These are phyloP conservation scores for Raffaelea ambrosiae DNA, from an alignment of 2,329 filamentous ascomycete species.

Conservation along the genomic window DNA sequence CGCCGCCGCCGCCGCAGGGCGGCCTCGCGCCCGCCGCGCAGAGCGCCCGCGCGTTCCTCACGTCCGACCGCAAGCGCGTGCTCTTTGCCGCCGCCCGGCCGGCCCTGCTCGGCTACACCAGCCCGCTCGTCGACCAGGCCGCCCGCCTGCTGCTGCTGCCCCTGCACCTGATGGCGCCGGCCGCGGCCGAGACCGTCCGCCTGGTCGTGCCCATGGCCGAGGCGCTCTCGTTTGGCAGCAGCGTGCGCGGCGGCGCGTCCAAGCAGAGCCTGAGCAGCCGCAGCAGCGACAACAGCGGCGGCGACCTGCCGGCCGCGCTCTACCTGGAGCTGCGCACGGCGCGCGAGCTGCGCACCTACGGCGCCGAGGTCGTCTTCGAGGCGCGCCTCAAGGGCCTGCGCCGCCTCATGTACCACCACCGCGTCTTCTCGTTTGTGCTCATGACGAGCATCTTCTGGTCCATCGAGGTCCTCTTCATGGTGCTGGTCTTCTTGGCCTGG, in stretches of 20 bases:
- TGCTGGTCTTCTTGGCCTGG: constrained; percentile 54
- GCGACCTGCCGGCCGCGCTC: constrained; percentile 34
- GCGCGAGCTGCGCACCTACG: constrained; percentile 68
- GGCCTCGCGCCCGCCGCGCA: neutral
- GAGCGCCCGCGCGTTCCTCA: constrained; percentile 23
- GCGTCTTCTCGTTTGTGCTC: constrained; percentile 57
- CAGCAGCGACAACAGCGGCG: constrained; percentile 22
- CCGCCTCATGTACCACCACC: constrained; percentile 82
- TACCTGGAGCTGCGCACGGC: constrained; percentile 56
- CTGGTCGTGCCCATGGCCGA: constrained; percentile 68
- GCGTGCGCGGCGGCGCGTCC: constrained; percentile 17
- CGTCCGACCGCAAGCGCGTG: constrained; percentile 25
- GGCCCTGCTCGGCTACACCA: constrained; percentile 71
- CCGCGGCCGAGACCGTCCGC: constrained; percentile 50
- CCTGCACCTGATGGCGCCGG: constrained; percentile 60
- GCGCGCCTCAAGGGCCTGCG: constrained; percentile 69
- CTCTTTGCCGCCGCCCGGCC: constrained; percentile 62
- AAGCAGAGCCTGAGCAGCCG: neutral
- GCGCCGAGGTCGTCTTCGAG: constrained; percentile 56
- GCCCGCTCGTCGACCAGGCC: constrained; percentile 56
- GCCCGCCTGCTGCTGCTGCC: constrained; percentile 55
- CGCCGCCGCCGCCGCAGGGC: neutral
- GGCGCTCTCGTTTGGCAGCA: constrained; percentile 50
- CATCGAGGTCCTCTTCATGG: constrained; percentile 60
- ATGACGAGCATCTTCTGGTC: constrained; percentile 70